Evolutionary conservation across 768 basidiomycete genomes (phyloP), one percentile per base, ranked within the genome.

Genomic region (Gelatoporia subvermispora): DNA sequence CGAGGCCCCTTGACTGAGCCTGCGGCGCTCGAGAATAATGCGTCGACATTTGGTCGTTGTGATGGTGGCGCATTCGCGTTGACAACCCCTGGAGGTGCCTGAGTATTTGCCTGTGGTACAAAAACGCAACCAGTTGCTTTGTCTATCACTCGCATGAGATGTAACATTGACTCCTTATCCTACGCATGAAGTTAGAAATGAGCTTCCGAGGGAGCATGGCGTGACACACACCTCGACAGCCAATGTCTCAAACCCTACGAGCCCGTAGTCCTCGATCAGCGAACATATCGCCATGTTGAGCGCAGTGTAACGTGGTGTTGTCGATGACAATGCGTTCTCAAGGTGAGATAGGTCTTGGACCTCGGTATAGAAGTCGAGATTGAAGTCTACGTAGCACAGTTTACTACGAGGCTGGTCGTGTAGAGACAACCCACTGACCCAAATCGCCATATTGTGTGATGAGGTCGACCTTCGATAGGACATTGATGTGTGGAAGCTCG

Each of bases 401-500:
- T 54, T 9, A 58, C 50, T 24, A 21, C 17, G 21, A 8, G 43
- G 45, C 15, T 9, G 7, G 41, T 17, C 24, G 24, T 4, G 21
- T 8, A 18, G n/a, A 28, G 13, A 13, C 28, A 39, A 40, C 23
- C 22, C 31, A 63, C 78, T 40, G 58, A 94, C 94, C 90, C 37
- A 98, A 75, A 52, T 95, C 91, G 10, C 96, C 96, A 52, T 95
- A 94, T 55, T 86, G 81, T 16, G 78, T 73, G 16, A 99, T 72
- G n/a, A 97, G 71, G 67, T 99, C 96, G 47, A 98, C 76, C 67
- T 99, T 99, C 8, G 92, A 94, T 13, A 99, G 74, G 2, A 99
- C 96, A 61, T 99, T 98, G 68, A 99, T 75, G 63, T 98, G 96
- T 0, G 96, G 96, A n/a, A 98, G 77, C 60, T 96, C 96, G 47